phyloP scores from a whole-genome alignment of 228 moss, liverwort and hornwort genomes.

The Sphagnum magellanicum region DNA sequence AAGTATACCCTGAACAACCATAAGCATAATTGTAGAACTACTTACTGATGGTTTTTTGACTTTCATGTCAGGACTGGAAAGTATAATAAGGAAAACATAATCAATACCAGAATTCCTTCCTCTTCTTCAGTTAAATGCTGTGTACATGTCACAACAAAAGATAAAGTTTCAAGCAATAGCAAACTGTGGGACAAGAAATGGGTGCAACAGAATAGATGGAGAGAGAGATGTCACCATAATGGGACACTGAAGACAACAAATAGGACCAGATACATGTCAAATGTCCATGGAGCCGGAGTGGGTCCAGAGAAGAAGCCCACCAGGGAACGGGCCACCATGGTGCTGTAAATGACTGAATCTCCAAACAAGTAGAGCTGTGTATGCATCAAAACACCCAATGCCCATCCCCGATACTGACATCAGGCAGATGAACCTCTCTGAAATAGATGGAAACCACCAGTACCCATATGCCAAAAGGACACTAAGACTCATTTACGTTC shows the following conservation, averaged over 20 bases:
- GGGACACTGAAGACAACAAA: conserved; percentile 83
- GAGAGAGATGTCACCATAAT: conserved; percentile 53
- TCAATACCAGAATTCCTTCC: background rate
- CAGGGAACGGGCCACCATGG: conserved; percentile 84
- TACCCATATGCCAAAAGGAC: no score
- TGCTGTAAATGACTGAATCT: conserved; percentile 91
- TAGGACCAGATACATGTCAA: conserved; percentile 70
- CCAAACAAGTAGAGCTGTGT: conserved; percentile 80
- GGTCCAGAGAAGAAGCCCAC: conserved; percentile 54
- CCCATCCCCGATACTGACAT: no score
- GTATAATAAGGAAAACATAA: background rate
- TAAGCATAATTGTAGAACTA: background rate
- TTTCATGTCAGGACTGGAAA: background rate
- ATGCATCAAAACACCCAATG: no score
- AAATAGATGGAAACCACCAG: no score
- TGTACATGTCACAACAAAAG: background rate
- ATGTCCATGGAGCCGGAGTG: conserved; percentile 66
- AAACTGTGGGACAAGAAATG: background rate
- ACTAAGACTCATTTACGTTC: no score
- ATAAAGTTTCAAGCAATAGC: background rate
- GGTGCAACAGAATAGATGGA: background rate
- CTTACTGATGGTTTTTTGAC: background rate
- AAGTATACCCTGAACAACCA: background rate
- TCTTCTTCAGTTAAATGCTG: background rate
- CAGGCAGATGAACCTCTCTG: no score